These are phyloP conservation scores for Drosera spatulata DNA, from an alignment of 179 eudicot genomes.

Conservation along the genomic window DNA sequence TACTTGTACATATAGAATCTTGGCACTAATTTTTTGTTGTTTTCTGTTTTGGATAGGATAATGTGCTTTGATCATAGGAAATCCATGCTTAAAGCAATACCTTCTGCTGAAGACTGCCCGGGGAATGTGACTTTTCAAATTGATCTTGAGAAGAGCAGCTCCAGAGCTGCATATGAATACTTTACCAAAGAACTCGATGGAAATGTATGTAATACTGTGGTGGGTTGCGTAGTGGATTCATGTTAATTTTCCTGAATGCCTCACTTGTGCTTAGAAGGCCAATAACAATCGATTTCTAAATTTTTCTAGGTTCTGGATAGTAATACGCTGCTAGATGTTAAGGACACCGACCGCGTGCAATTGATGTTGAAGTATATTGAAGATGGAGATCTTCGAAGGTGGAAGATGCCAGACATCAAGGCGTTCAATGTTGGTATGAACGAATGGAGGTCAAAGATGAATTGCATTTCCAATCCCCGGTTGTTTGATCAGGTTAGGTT, in stretches of 20 bases:
- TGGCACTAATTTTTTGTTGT: slow-evolving; percentile 4
- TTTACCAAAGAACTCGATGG: slow-evolving; percentile 41
- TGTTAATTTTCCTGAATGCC: no score
- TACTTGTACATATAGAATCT: not conserved
- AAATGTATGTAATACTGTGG: slow-evolving; percentile 12
- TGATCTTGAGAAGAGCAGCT: slow-evolving; percentile 69
- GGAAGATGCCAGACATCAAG: slow-evolving; percentile 53
- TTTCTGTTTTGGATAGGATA: slow-evolving; percentile 34
- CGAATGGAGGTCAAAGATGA: slow-evolving; percentile 58
- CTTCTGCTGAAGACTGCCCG: slow-evolving; percentile 19
- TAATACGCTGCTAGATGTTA: slow-evolving; percentile 22
- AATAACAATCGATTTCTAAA: not conserved
- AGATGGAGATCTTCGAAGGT: slow-evolving; percentile 65
- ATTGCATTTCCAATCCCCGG: slow-evolving; percentile 60
- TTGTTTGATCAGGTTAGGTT: slow-evolving; percentile 67
- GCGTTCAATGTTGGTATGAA: slow-evolving; percentile 55
- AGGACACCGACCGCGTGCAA: slow-evolving; percentile 43
- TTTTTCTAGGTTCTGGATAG: slow-evolving; percentile 30
- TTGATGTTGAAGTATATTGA: slow-evolving; percentile 54
- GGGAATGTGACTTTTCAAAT: slow-evolving; percentile 44
- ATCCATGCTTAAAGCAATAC: slow-evolving; percentile 23
- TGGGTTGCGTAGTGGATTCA: not conserved
- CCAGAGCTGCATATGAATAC: slow-evolving; percentile 60
- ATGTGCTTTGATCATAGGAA: slow-evolving; percentile 73
- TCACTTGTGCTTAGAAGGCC: not conserved